Evolutionary conservation across 2,329 filamentous ascomycete species (phyloP), one percentile per base, ranked within the genome.

Genomic region (Ceratocystis huliohia): DNA sequence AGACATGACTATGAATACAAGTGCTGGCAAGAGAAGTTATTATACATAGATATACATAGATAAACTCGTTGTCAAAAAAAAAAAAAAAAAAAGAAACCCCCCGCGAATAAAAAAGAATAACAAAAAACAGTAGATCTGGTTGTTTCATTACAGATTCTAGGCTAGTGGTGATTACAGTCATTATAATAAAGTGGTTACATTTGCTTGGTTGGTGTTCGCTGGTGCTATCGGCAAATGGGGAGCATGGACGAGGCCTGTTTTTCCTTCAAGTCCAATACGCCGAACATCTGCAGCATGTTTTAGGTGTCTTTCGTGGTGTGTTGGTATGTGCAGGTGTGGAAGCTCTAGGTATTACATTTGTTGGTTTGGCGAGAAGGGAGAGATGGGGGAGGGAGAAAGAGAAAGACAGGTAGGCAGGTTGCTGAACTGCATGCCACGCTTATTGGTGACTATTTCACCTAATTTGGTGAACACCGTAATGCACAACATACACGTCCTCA

Each of bases 391-490:
- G 7, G 20, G 45, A 7, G 45, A 5, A 25, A 25, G n/a, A n/a
- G 15, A 44, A 15, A 20, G n/a, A 41, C 3, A 37, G 33, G 33
- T 37, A 41, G 37, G 37, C 13, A 41, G 37, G 37, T 13, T 41
- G 37, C 10, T 41, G 37, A 10, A 8, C 37, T 13, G 10, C 13
- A 41, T 37, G 53, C 41, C 53, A 33, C 17, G 33, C 25, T 61
- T 57, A 67, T 48, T 61, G 10, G 37, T 41, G 10, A 41, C 37
- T 41, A 41, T 13, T 10, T 41, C 37, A 41, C 37, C 37, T 65
- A 3, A 68, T 57, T 46, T 69, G 67, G 57, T 70, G 68, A 15
- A 71, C 69, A 17, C 66, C 68, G 53, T 70, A 44, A 61, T 69
- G 61, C 61, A 69, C 64, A 45, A 65, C 64, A 64, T 68, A 20